Evolutionary conservation across 2,329 filamentous ascomycete species (phyloP), one percentile per base, ranked within the genome.

Genomic region (Paraphaeosphaeria sporulosa): DNA sequence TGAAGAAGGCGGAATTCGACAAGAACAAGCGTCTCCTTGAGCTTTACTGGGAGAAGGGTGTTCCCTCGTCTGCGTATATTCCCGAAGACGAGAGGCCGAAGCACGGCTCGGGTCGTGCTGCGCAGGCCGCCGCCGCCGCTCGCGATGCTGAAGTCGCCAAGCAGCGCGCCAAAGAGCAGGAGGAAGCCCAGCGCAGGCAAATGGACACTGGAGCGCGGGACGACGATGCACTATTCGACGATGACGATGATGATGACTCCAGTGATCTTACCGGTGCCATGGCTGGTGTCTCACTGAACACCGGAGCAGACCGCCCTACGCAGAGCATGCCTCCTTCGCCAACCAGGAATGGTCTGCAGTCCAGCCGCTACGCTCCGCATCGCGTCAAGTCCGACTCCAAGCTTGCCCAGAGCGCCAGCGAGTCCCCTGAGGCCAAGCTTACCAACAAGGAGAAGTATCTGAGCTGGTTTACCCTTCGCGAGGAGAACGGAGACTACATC

Each of bases 11-110:
- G n/a, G 95, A 99, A 77, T 99, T 95, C 81, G 89, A 96, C 79
- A 98, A 98, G 85, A 93, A 96, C 76, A 92, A 94, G 82, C 89
- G 95, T 58, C 88, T 98, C 32, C 85, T 99, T 49, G 95, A 99
- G 81, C 86, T 99, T 17, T 99, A 97, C 85, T 99, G 95, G 95
- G 95, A 99, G 88, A 99, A 98, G 87, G 95, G 95, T 49, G 93
- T 98, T 8, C 93, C 94, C 30, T 98, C 94, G 64, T 97, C 94
- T 46, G 92, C 94, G 2, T 99, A 96, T 71, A 90, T 99, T 55
- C 95, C 95, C 2, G 95, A 99, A 76, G 95, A 99, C 75, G 95
- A 99, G 83, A 90, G 94, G 59, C 94, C 94, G 56, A 96, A 95
- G 84, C 89, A 91, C 53, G 89, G 87, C 58, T 86, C 87, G 12